phyloP scores from a whole-genome alignment of 2,329 filamentous ascomycete genomes.

The Chalara sp. region DNA sequence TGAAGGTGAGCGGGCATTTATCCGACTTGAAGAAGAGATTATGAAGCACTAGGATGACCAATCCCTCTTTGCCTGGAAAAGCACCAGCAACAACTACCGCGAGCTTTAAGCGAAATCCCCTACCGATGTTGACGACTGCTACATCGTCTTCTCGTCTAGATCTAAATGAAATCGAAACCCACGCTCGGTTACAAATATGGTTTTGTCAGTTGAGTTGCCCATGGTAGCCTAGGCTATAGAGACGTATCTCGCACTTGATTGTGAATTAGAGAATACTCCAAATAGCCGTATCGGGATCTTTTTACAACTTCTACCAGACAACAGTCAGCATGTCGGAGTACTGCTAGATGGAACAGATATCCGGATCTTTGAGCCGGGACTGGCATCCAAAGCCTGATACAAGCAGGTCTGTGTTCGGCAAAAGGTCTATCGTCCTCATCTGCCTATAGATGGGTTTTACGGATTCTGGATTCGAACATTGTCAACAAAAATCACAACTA shows the following conservation, averaged over 20 bases:
- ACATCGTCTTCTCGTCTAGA: not conserved
- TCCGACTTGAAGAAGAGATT: constrained; percentile 19
- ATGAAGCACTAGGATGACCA: constrained; percentile 26
- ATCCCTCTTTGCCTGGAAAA: constrained; percentile 27
- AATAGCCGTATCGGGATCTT: constrained; percentile 5
- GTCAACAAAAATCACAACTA: not conserved
- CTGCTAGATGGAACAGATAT: not conserved
- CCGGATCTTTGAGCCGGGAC: not conserved
- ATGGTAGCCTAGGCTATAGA: constrained; percentile 14
- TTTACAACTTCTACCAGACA: constrained; percentile 3
- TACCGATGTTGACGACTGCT: not conserved
- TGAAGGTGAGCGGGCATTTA: constrained; percentile 12
- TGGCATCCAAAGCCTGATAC: not conserved
- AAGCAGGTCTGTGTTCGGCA: constrained; percentile 4
- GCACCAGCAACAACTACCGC: not conserved
- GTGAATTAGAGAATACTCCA: not conserved
- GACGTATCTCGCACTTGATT: constrained; percentile 15
- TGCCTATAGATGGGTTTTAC: not conserved
- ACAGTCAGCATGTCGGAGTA: constrained; percentile 4
- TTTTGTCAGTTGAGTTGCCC: constrained; percentile 11
- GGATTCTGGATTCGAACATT: constrained; percentile 6
- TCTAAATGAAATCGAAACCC: constrained; percentile 3
- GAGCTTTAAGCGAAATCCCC: constrained; percentile 6
- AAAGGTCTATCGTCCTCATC: not conserved
- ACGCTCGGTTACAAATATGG: constrained; percentile 15